Percentiles rank a stretch among this genome's conserved stretches.
Conservation (phyloP, 345 rosid species). For the Mercurialis annua region DNA sequence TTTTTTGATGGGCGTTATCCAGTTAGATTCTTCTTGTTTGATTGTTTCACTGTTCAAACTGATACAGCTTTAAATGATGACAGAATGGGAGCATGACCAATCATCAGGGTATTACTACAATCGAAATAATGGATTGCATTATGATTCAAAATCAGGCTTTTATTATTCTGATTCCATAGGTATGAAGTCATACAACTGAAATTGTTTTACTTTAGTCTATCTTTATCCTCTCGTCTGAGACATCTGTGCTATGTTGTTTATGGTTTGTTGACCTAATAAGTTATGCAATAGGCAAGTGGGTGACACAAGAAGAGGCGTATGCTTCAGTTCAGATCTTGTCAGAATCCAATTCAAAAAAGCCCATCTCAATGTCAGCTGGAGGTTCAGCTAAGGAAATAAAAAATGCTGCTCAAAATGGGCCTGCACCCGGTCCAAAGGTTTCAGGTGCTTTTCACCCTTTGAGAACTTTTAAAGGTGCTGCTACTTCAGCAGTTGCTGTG, state of each 20-base stretch:
- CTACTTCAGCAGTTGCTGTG: constrained; percentile 53
- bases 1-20: constrained; percentile 1
- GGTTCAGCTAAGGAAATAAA: constrained; percentile 35
- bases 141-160: constrained; percentile 83
- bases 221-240: not conserved
- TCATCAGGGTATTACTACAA: constrained; percentile 71
- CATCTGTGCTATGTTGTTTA: constrained; percentile 3
- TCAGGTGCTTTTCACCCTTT: constrained; percentile 55
- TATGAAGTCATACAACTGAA: constrained; percentile 18
- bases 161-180: constrained; percentile 82
- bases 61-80: constrained; percentile 38
- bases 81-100: constrained; percentile 75
- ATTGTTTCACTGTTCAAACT: constrained; percentile 30
- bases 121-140: constrained; percentile 50
- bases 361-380: constrained; percentile 28
- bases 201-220: not conserved
- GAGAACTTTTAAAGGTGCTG: constrained; percentile 66
- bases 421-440: constrained; percentile 59
- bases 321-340: constrained; percentile 41
- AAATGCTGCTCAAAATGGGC: constrained; percentile 32
- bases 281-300: constrained; percentile 77
- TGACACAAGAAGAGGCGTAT: constrained; percentile 78
- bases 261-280: constrained; percentile 8
- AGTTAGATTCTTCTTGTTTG: constrained; percentile 13
- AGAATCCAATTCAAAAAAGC: constrained; percentile 37